phyloP scores from a whole-genome alignment of 2,329 filamentous ascomycete genomes.

The Colletotrichum eremochloae region DNA sequence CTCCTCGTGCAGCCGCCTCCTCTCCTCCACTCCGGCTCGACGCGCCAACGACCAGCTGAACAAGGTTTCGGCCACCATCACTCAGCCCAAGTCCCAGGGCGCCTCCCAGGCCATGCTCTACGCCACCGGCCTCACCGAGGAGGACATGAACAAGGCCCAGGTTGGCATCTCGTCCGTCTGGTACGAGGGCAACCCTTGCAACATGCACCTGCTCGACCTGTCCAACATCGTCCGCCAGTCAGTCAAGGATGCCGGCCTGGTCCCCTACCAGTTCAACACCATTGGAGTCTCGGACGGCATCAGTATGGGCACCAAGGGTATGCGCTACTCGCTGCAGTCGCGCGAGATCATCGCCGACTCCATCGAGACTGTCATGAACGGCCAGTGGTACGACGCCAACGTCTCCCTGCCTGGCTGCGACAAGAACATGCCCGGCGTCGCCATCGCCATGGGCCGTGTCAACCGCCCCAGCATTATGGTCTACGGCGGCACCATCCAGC shows the following conservation, averaged over 20 bases:
- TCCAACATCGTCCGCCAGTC: constrained; percentile 79
- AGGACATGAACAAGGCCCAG: constrained; percentile 95
- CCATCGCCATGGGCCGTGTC: constrained; percentile 94
- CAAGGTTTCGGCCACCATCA: constrained; percentile 86
- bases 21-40: constrained; percentile 64
- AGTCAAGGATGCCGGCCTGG: constrained; percentile 78
- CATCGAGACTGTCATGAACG: constrained; percentile 98
- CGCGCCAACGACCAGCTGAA: constrained; percentile 76
- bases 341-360: constrained; percentile 97
- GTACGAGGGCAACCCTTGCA: constrained; percentile 98
- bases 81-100: constrained; percentile 97
- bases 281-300: constrained; percentile 98
- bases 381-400: constrained; percentile 98
- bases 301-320: constrained; percentile 97
- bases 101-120: constrained; percentile 99
- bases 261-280: constrained; percentile 99
- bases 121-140: constrained; percentile 88
- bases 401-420: constrained; percentile 97
- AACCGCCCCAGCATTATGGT: constrained; percentile 98
- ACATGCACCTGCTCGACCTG: constrained; percentile 97
- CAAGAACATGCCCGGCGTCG: constrained; percentile 98
- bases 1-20: constrained; percentile 58
- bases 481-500: constrained; percentile 94
- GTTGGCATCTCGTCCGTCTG: constrained; percentile 98
- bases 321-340: constrained; percentile 95